These are phyloP conservation scores for Boletus sensibilis DNA, from an alignment of 768 basidiomycete genomes.

Conservation along the genomic window DNA sequence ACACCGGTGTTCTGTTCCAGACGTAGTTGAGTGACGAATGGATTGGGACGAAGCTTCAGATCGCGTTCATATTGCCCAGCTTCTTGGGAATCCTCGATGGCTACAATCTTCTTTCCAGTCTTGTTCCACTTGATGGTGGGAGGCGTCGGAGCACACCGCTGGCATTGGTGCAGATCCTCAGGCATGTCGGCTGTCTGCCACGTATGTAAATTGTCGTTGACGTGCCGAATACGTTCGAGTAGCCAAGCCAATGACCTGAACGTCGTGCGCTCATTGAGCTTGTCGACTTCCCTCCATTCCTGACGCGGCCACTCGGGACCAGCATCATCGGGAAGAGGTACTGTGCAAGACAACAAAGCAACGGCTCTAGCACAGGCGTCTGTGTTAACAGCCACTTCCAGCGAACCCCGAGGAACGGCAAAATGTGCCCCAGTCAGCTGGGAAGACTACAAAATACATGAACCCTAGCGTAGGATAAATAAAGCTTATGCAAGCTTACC, in stretches of 20 bases:
- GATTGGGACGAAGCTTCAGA: conserved; percentile 80
- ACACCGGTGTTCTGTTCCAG: conserved; percentile 61
- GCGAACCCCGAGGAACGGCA: conserved; percentile 54
- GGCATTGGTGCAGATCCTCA: conserved; percentile 55
- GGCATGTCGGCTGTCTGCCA: conserved; percentile 64
- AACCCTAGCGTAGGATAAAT: background rate
- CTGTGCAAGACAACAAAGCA: conserved; percentile 74
- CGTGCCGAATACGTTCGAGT: conserved; percentile 75
- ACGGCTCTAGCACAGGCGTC: conserved; percentile 73
- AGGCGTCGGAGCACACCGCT: conserved; percentile 76
- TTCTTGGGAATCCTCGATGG: conserved; percentile 81
- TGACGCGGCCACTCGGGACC: conserved; percentile 77
- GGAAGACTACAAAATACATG: conserved; percentile 45
- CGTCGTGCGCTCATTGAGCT: conserved; percentile 77
- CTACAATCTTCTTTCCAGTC: conserved; percentile 53
- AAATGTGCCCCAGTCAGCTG: conserved; percentile 56
- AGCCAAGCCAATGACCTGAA: conserved; percentile 87
- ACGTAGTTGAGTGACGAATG: conserved; percentile 84
- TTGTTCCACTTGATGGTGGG: conserved; percentile 78
- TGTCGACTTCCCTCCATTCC: conserved; percentile 79
- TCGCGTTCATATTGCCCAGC: conserved; percentile 89
- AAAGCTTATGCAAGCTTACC: conserved; percentile 40
- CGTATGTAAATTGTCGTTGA: conserved; percentile 57
- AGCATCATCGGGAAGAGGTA: conserved; percentile 68
- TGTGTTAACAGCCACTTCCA: conserved; percentile 51